Evolutionary conservation across 1,284 basidiomycete genomes (phyloP), one percentile per base, ranked within the genome.

Genomic region (Cryptococcus sp.): DNA sequence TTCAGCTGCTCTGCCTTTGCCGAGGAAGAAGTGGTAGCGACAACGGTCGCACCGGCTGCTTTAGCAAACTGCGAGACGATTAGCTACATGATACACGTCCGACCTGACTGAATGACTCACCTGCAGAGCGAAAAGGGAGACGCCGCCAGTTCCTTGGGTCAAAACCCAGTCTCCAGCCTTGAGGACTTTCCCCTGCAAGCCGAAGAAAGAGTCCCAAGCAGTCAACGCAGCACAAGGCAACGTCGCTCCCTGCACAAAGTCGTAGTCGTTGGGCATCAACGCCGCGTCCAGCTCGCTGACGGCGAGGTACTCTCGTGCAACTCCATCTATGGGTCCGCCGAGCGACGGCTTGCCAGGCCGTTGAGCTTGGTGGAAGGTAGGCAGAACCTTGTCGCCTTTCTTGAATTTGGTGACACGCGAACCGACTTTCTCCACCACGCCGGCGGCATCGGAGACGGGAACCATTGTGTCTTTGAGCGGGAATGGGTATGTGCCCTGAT

Each of bases 61-160:
- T 70, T 66, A 19, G 75, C 78, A 45, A 80, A 68, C 68, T 71
- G 45, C 85, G 85, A 76, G 50, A 79, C 80, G 46, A 82, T 58
- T 2, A 84, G 82, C 57, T 83, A 81, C 45, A 83, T 72, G 25
- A 83, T 82, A 52, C 64, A 20, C 25, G 25, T 25, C 3, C 6
- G 25, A 25, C 6, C 25, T 20, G 15, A 16, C 13, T 3, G 11
- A 19, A 5, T 55, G 38, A 55, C 63, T 56, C 51, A 68, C 69
- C 62, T 79, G 77, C 13, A 76, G 67, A 5, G 70, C 75, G 54
- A 78, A 78, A 20, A 80, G 57, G 4, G 73, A 75, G 16, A 80
- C 79, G 38, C 79, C 80, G 17, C 80, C 80, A 1, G 79, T 80
- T 1, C 80, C 80, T 52, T 77, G 69, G 1, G 55, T 61, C 30